Base-by-base conservation (phyloP, 169 alveolate genomes). In the Eimeria tenella region DNA sequence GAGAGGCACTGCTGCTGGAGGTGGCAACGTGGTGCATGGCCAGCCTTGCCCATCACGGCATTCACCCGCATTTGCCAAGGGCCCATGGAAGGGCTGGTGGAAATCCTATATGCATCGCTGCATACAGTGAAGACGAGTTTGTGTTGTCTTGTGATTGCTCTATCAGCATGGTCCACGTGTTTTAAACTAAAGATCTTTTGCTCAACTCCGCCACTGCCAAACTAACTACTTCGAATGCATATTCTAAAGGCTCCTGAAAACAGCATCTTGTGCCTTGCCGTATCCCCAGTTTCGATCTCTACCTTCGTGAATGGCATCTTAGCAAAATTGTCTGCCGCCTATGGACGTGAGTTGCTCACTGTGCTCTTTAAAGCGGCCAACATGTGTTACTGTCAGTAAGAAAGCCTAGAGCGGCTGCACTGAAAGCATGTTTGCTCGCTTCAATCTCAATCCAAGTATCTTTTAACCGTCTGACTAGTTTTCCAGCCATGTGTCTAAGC, bases 1-100 rank as follows among this genome's bases (percentile, higher is more conserved):
- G 90, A 10, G 90, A 55, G 74, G 58, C 62, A 56, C 73, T 81
- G 74, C 58, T 81, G n/a, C 90, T 81, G 90, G 74, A 81, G 90
- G 55, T 81, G 74, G 31, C 74, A 17, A 55, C 21, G 56, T 42
- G 56, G 73, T n/a, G 74, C 7, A 31, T 81, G 74, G 74, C 74
- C n/a, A 15, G 74, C 25, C 74, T 81, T 7, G 90, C 53, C 25
- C 90, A 81, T n/a, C n/a, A 11, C 0, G 58, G 74, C 62, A 55
- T 81, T 31, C 90, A 81, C 74, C 90, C 90, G 10, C 42, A 81
- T 23, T 73, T 81, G 5, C 90, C 90, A 23, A 60, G 73, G 9
- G 6, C 74, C 52, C 53, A 6, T 19, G 81, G 25, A 25, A 50
- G 77, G 7, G 25, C 86, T 4, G 25, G 53, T 4, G 74, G 63